phyloP scores from a whole-genome alignment of 2,329 filamentous ascomycete genomes.

The Rutstroemia sp. region DNA sequence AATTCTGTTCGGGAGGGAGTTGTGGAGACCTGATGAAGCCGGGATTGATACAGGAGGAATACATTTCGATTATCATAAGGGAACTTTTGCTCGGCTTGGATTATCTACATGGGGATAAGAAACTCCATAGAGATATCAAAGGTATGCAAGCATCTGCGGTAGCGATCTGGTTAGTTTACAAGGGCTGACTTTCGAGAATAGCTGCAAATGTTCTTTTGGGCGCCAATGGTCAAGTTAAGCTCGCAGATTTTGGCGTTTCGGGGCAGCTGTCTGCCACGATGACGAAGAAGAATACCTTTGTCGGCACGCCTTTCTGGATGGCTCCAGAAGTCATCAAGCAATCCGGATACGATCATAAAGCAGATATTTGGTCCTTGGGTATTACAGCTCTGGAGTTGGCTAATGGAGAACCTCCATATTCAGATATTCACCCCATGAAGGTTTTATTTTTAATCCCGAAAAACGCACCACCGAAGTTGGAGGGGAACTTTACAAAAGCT shows the following conservation, averaged over 20 bases:
- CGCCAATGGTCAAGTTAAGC: conserved; percentile 88
- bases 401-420: conserved; percentile 87
- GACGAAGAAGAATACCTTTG: conserved; percentile 99
- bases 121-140: conserved; percentile 94
- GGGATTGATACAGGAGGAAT: conserved; percentile 83
- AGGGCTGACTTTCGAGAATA: conserved; percentile 31
- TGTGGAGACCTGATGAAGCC: conserved; percentile 95
- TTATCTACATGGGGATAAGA: conserved; percentile 91
- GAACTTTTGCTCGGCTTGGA: conserved; percentile 86
- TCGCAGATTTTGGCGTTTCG: conserved; percentile 95
- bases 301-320: conserved; percentile 99
- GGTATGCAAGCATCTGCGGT: conserved; percentile 41
- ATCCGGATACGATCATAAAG: conserved; percentile 95
- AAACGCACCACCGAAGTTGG: conserved; percentile 75
- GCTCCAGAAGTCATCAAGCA: conserved; percentile 98
- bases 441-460: conserved; percentile 95
- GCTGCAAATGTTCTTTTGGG: conserved; percentile 89
- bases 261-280: conserved; percentile 95
- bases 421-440: conserved; percentile 98
- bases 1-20: conserved; percentile 94
- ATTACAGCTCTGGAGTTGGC: conserved; percentile 91
- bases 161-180: background rate
- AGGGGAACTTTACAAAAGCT: conserved; percentile 72
- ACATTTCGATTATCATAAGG: conserved; percentile 90
- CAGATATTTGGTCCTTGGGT: conserved; percentile 94